phyloP scores from a whole-genome alignment of 352 stramenopile species.

The Phytophthora crassamura region DNA sequence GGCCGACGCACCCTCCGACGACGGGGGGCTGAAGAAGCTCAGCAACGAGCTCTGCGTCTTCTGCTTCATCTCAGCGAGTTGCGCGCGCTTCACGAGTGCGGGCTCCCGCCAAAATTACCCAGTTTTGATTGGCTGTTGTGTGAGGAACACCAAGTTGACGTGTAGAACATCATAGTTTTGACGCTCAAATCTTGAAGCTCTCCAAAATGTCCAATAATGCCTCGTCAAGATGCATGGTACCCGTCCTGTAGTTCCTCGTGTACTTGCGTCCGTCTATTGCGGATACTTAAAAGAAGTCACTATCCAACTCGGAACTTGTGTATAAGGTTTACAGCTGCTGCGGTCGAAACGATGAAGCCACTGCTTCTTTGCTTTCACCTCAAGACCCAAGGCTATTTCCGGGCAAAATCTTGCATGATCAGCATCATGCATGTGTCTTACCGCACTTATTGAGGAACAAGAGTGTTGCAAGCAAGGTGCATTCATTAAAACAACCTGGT shows the following conservation, averaged over 20 bases:
- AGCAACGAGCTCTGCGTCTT: constrained; percentile 82
- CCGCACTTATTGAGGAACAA: constrained; percentile 20
- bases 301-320: too few relatives aligned
- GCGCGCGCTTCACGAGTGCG: constrained; percentile 17
- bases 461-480: constrained; percentile 16
- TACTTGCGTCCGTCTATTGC: too few relatives aligned
- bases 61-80: constrained; percentile 31
- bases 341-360: too few relatives aligned
- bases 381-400: constrained; percentile 18
- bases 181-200: neutral
- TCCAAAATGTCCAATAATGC: too few relatives aligned
- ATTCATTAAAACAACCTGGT: constrained; percentile 12
- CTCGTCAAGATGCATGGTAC: too few relatives aligned
- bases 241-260: too few relatives aligned
- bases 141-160: constrained; percentile 3
- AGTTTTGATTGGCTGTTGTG: neutral
- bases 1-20: constrained; percentile 33
- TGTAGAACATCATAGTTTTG: neutral
- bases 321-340: too few relatives aligned
- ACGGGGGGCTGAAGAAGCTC: constrained; percentile 86
- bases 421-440: constrained; percentile 9
- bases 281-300: too few relatives aligned
- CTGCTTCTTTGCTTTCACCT: too few relatives aligned
- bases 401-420: neutral
- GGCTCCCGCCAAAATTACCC: constrained; percentile 33